Base-by-base conservation (phyloP, 495 filamentous ascomycete species). In the Penicillium alfredii region DNA sequence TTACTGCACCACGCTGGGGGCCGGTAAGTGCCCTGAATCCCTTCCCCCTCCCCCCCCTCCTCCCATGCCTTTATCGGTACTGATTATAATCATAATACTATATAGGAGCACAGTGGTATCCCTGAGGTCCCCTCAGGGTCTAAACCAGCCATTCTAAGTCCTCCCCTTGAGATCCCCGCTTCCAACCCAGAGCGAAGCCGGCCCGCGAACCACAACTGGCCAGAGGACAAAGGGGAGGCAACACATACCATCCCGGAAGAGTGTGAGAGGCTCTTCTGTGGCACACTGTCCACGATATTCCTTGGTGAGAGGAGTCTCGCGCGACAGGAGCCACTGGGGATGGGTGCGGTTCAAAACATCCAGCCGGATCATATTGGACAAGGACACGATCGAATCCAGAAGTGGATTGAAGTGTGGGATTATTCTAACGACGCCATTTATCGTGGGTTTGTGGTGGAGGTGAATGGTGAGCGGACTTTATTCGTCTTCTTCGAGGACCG, bases 211-310 rank as follows among this genome's bases (percentile, higher is more conserved):
- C 50, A 44, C n/a, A n/a, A n/a, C 38, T 42, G 54, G 55, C 40
- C 56, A 61, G 72, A 66, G 60, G 60, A 78, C 57, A 76, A 76
- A 75, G 82, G 80, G 82, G 88, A 86, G 84, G 88, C 88, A 78
- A 76, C 83, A 82, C 78, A 86, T 67, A 80, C 78, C 70, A 94
- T 96, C 74, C 84, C 82, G 86, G 89, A 78, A 86, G 87, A 94
- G 86, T 93, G 89, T 96, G 89, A 94, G 88, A 96, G 89, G 69
- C 89, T 96, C 77, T 92, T 96, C 76, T 96, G 89, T 74, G 85
- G 88, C 77, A 84, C 76, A 71, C 78, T 96, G 81, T 81, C 73
- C 64, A 66, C 79, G 68, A 85, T 84, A 72, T 93, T 96, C 80
- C 81, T 87, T 77, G 88, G 84, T 94, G 88, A 93, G 86, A 76